Percentiles rank a stretch among this genome's conserved stretches.
These are phyloP conservation scores for Starmerella floricola DNA, from an alignment of 805 yeast genomes.

Conservation along the genomic window DNA sequence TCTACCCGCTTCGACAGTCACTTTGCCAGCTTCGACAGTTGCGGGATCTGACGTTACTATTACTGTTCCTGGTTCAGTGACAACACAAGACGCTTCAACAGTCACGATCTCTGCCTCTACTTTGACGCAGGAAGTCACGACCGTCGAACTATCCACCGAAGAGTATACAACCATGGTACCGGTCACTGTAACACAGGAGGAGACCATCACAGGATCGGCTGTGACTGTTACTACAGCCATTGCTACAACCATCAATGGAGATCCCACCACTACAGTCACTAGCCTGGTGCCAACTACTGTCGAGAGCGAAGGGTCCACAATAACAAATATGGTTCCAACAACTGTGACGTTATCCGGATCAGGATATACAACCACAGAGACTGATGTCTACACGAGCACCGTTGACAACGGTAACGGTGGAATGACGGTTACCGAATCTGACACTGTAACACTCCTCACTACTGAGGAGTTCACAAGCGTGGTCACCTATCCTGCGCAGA, in stretches of 20 bases:
- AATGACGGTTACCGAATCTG: neutral
- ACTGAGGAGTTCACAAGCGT: slow-evolving; percentile 3
- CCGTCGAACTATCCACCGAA: neutral
- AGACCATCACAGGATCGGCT: neutral
- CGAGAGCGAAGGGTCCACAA: neutral
- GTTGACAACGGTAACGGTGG: neutral
- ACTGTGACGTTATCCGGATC: neutral
- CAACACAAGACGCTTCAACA: neutral
- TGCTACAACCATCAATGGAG: slow-evolving; percentile 2
- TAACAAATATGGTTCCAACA: neutral
- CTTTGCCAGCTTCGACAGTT: slow-evolving; percentile 4
- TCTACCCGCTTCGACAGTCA: slow-evolving; percentile 2
- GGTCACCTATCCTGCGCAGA: slow-evolving; percentile 8
- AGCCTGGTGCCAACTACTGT: neutral
- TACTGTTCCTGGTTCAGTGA: slow-evolving; percentile 6
- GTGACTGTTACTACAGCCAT: neutral
- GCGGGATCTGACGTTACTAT: slow-evolving; percentile 7
- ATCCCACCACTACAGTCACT: neutral
- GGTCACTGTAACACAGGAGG: neutral
- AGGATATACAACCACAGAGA: neutral
- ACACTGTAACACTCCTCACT: neutral
- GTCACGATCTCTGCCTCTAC: slow-evolving; percentile 5
- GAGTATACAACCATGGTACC: neutral
- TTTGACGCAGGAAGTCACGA: slow-evolving; percentile 1
- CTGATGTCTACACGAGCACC: neutral